These are phyloP conservation scores for Neocallimastix lanati DNA, from an alignment of 192 early-diverging fungal genomes.

Conservation along the genomic window DNA sequence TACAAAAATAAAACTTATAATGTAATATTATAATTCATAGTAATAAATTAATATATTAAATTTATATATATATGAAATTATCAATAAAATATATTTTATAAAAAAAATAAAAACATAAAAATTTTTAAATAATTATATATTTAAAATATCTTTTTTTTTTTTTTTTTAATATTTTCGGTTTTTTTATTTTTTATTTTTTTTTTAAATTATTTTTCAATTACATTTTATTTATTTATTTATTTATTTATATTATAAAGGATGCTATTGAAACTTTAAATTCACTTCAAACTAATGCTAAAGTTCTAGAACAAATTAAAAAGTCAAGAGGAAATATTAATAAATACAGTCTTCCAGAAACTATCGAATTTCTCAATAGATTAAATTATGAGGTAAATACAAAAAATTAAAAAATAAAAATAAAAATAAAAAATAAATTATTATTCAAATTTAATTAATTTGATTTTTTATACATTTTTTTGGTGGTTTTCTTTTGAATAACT, in stretches of 20 bases:
- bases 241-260: conserved; percentile 16
- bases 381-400: conserved; percentile 44
- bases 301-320: conserved; percentile 49
- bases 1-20: not conserved
- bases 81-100: no score
- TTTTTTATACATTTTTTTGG: not conserved
- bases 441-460: not conserved
- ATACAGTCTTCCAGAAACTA: conserved; percentile 44
- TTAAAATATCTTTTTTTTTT: no score
- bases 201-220: not conserved
- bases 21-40: no score
- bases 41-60: no score
- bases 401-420: not conserved
- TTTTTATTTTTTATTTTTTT: not conserved
- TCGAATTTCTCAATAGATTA: conserved; percentile 37
- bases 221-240: not conserved
- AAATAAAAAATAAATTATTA: no score
- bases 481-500: conserved; percentile 11
- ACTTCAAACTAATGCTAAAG: conserved; percentile 69
- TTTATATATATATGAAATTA: no score
- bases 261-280: conserved; percentile 64
- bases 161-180: no score
- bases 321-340: conserved; percentile 39
- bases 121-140: no score
- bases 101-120: no score